Base-by-base conservation (phyloP, 352 stramenopile genomes). In the Pythium sukuiense region DNA sequence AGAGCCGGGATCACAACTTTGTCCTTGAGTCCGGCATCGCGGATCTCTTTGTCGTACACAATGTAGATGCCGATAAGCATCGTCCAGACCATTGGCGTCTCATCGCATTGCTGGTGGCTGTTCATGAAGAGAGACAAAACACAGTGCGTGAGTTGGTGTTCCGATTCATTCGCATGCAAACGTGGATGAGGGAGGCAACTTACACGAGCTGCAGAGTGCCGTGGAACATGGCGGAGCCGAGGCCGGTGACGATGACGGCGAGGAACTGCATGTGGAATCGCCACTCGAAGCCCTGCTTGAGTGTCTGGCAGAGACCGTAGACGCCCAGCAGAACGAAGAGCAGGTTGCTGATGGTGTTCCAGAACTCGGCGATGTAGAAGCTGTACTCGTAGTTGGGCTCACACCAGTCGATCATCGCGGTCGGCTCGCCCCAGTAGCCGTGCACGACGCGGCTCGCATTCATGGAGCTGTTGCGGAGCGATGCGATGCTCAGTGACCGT, bases 321-420 rank as follows among this genome's bases (percentile, higher is more conserved):
- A 90, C 69, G 6, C 87, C 85, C 8, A 92, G 67, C 7, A 96
- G 16, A 18, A 95, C 76, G 59, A 94, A 94, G n/a, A 89, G 73
- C 39, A 90, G 71, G 56, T 92, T 94, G 77, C 84, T 93, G 55
- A 93, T 49, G 7, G 86, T 94, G 77, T 96, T 96, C 85, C 87
- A 95, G 72, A 91, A 93, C 76, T 96, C 88, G 58, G 88, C 88
- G 33, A 96, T 75, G 65, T 93, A 96, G 54, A 71, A 78, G 61
- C 71, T 88, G 72, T 88, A 65, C 67, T 87, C 62, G 64, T 96
- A 96, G 70, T 96, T 93, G 65, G 41, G 63, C 72, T 96, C 88
- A 59, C 88, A 96, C 88, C 88, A 96, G 73, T 96, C 84, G 62
- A 95, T 90, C 18, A 81, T 92, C 46, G 88, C 79, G n/a, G 84